Conservation (phyloP, 148 eudicot genomes). For the Nepenthes gracilis region DNA sequence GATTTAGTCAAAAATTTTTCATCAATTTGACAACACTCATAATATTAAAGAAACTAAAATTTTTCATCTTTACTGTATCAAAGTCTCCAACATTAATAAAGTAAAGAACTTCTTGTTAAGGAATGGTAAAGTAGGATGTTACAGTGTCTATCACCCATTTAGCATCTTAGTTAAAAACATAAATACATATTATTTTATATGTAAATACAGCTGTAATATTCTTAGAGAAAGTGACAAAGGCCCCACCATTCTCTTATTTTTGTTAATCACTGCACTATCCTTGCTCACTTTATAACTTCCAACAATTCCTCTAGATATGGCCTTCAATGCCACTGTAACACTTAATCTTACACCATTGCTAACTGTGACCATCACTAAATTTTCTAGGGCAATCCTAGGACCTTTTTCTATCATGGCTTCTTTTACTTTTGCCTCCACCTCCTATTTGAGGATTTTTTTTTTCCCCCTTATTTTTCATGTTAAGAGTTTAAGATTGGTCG, state of each 20-base stretch:
- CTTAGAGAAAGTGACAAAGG: neutral
- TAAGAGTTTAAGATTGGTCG: too few relatives aligned
- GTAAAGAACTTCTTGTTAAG: too few relatives aligned
- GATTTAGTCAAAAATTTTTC: neutral
- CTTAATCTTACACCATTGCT: neutral
- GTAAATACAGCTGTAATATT: neutral
- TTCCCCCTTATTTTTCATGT: too few relatives aligned
- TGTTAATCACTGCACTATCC: neutral
- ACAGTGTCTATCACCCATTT: neutral
- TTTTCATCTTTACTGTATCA: neutral
- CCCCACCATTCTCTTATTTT: neutral
- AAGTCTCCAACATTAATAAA: too few relatives aligned
- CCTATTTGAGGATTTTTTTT: neutral
- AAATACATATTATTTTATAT: neutral
- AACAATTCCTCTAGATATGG: neutral
- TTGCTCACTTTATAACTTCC: too few relatives aligned
- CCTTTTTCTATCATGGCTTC: too few relatives aligned
- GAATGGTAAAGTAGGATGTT: too few relatives aligned
- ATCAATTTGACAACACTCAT: neutral
- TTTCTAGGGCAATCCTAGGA: neutral
- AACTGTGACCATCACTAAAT: neutral
- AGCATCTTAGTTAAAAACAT: neutral
- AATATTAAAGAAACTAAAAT: neutral
- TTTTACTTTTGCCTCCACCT: neutral
- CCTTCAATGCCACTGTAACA: neutral